These are phyloP conservation scores for Emmonsiellopsis sp. DNA, from an alignment of 2,329 filamentous ascomycete species.

Conservation along the genomic window DNA sequence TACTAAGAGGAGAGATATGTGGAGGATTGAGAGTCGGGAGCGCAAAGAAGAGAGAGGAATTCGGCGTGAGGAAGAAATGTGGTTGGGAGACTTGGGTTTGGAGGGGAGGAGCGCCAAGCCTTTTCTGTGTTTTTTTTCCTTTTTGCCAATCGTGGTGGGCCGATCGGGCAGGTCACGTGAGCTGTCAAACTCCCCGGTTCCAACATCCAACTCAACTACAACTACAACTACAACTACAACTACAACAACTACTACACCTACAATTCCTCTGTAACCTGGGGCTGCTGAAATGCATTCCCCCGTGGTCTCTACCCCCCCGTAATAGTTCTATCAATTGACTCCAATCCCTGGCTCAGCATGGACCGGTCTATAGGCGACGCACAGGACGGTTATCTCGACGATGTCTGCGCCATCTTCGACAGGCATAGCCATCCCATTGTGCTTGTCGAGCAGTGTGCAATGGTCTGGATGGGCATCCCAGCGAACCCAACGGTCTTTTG, in stretches of 20 bases:
- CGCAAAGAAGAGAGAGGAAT: constrained; percentile 4
- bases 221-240: no score
- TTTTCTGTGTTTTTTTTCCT: neutral
- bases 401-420: constrained; percentile 2
- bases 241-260: no score
- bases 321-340: neutral
- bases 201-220: no score
- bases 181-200: no score
- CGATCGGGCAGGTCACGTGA: neutral
- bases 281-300: neutral
- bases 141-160: neutral
- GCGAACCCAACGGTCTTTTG: neutral
- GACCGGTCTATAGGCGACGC: neutral
- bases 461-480: constrained; percentile 2
- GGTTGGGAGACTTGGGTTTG: neutral
- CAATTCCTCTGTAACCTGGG: no score
- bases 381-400: constrained; percentile 1
- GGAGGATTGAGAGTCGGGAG: constrained; percentile 3
- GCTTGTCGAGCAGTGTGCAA: constrained; percentile 2
- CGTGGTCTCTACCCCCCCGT: neutral
- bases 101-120: no score
- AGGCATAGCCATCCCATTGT: constrained; percentile 1
- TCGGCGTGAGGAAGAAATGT: neutral
- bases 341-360: neutral
- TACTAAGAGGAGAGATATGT: neutral